Evolutionary conservation across 768 basidiomycete genomes (phyloP).

Genomic region (Trametes cubensis): DNA sequence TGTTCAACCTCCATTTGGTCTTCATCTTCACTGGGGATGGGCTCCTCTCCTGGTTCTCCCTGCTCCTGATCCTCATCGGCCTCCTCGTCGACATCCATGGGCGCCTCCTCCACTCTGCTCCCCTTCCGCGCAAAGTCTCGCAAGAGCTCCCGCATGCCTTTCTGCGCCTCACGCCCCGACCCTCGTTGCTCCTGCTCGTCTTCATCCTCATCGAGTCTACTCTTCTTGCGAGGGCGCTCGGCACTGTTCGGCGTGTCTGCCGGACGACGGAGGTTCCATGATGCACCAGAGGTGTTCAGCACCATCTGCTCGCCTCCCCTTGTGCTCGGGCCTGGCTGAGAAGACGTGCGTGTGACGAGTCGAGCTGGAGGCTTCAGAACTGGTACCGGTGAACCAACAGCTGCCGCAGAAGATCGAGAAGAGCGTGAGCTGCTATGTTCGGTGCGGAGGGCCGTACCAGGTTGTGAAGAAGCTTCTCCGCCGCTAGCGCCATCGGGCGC

Average conservation of each 20-base stretch:
- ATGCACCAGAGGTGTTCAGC: conserved; percentile 53
- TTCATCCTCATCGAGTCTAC: not conserved
- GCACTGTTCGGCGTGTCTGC: conserved; percentile 11
- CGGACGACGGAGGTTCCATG: conserved; percentile 47
- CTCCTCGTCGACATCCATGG: conserved; percentile 30
- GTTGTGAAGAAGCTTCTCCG: not conserved
- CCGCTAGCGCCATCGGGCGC: not conserved
- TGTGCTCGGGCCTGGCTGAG: not conserved
- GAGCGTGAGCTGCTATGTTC: not conserved
- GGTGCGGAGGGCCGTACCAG: no score
- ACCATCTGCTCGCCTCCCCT: conserved; percentile 43
- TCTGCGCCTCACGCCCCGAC: conserved; percentile 28
- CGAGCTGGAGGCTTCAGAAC: conserved; percentile 8
- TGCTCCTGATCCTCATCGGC: not conserved
- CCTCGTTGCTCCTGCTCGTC: conserved; percentile 3
- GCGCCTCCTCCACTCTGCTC: conserved; percentile 37
- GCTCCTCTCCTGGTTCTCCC: not conserved
- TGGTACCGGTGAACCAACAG: conserved; percentile 6
- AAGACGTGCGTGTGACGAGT: not conserved
- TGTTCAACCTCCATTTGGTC: conserved; percentile 22
- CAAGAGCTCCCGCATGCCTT: conserved; percentile 50
- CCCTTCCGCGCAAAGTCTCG: conserved; percentile 57
- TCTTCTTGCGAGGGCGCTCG: conserved; percentile 44
- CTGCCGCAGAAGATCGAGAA: not conserved
- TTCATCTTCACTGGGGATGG: not conserved